Base-by-base conservation (phyloP, 345 rosid genomes). In the Garcia nutans region DNA sequence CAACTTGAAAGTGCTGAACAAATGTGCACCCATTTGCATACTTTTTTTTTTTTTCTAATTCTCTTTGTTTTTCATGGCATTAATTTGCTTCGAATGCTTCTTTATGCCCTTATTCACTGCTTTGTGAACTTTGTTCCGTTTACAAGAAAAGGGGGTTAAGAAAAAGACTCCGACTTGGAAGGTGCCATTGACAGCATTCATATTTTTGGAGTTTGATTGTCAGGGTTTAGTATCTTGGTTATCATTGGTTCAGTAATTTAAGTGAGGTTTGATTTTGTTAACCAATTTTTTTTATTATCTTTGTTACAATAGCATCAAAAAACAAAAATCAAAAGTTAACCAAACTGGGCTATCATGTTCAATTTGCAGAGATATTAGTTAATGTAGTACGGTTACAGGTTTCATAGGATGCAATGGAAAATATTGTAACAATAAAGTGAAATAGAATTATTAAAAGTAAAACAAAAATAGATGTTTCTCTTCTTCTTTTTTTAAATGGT, bases 1-100 rank as follows among this genome's bases (percentile, higher is more conserved):
- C 72, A 55, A 47, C 67, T 74, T 24, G 49, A 66, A 82, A 74
- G 64, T 72, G 81, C 76, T 71, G 68, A 76, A 57, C 76, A 56
- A 61, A 56, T 45, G 50, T 64, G 61, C 75, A 10, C 71, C 5
- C 58, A 44, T 59, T 47, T 28, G 24, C 42, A 15, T 24, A 10
- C 42, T 52, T 44, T 47, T 80, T 55, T 71, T 74, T 57, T 57
- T 57, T 65, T 2, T 2, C 71, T 56, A 65, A 5, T 49, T 1
- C 15, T 50, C 13, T 15, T 55, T 45, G 9, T 10, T 45, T 45
- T 10, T 7, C 49, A 45, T 45, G 49, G 49, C 1, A 45, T 45
- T 45, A 33, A 60, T 68, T 56, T 73, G 72, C 61, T 23, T 58
- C 33, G 58, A 50, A 69, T 69, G 68, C n/a, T 60, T 72, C 26